phyloP scores from a whole-genome alignment of 495 filamentous ascomycete species.

The Filosporella fistucella region DNA sequence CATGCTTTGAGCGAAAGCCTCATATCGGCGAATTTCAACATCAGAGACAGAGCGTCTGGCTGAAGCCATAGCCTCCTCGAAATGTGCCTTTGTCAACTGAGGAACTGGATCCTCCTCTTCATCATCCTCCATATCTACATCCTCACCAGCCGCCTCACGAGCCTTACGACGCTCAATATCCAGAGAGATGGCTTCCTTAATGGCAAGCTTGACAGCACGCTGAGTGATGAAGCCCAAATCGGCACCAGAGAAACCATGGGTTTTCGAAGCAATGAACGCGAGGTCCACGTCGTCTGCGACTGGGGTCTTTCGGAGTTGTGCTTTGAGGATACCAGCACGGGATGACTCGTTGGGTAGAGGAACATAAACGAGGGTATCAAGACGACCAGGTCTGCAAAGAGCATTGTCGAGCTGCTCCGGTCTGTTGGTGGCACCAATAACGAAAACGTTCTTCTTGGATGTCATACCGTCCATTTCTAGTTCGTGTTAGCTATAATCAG shows the following conservation, averaged over 20 bases:
- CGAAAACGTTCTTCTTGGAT: conserved; percentile 99
- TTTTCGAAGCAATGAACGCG: conserved; percentile 89
- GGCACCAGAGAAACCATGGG: conserved; percentile 98
- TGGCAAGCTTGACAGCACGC: conserved; percentile 97
- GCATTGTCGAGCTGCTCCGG: conserved; percentile 98
- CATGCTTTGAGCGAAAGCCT: conserved; percentile 97
- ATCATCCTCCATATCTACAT: conserved; percentile 74
- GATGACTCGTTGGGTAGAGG: conserved; percentile 88
- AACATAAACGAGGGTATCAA: conserved; percentile 97
- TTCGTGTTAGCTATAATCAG: conserved; percentile 35
- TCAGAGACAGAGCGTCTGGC: conserved; percentile 92
- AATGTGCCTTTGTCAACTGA: conserved; percentile 90
- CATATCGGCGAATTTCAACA: conserved; percentile 94
- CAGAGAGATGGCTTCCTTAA: conserved; percentile 88
- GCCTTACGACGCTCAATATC: conserved; percentile 88
- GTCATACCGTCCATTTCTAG: conserved; percentile 99
- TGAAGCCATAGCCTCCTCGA: conserved; percentile 96
- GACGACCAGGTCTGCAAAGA: conserved; percentile 95
- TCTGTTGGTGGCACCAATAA: conserved; percentile 97
- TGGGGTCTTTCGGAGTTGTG: conserved; percentile 97
- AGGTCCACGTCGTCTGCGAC: conserved; percentile 85
- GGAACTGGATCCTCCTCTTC: conserved; percentile 94
- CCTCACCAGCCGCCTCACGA: conserved; percentile 79
- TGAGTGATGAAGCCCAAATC: conserved; percentile 99
- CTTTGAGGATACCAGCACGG: conserved; percentile 84